These are phyloP conservation scores for Colletotrichum lindemuthianum DNA, from an alignment of 2,329 filamentous ascomycete species.

Conservation along the genomic window DNA sequence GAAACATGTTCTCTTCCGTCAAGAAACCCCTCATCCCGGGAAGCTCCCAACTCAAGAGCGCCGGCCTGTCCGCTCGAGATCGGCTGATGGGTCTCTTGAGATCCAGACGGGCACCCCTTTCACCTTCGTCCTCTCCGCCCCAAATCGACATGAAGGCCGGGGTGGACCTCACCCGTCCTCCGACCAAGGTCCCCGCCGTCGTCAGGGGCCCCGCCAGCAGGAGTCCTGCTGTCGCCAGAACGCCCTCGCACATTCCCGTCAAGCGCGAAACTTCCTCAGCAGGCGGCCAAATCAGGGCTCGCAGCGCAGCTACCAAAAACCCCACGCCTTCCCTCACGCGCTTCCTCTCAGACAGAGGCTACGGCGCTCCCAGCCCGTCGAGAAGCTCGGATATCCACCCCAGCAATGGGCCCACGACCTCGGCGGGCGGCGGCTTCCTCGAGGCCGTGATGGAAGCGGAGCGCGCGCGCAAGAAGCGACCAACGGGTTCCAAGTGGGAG, in stretches of 20 bases:
- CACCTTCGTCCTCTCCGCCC: not conserved
- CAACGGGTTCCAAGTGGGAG: constrained; percentile 17
- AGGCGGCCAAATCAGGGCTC: too few species aligned
- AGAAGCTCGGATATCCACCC: not conserved
- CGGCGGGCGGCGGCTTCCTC: constrained; percentile 1
- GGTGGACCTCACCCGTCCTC: too few species aligned
- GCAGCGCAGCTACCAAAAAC: too few species aligned
- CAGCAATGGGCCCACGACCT: not conserved
- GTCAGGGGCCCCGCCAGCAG: too few species aligned
- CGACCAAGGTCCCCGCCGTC: too few species aligned
- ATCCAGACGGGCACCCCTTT: not conserved
- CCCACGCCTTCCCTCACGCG: too few species aligned
- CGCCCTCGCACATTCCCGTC: too few species aligned
- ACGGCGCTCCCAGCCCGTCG: too few species aligned
- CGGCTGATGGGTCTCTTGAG: constrained; percentile 9
- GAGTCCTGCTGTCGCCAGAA: too few species aligned
- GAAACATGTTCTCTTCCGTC: not conserved
- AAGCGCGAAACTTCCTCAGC: too few species aligned
- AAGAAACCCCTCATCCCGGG: constrained; percentile 13
- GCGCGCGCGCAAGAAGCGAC: constrained; percentile 4
- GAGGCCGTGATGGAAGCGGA: constrained; percentile 19
- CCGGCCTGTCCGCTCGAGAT: constrained; percentile 13
- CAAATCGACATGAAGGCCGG: not conserved
- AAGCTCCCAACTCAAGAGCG: constrained; percentile 2
- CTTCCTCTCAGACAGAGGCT: too few species aligned